These are phyloP conservation scores for Thermomyces lanuginosus DNA, from an alignment of 2,329 filamentous ascomycete species.

Conservation along the genomic window DNA sequence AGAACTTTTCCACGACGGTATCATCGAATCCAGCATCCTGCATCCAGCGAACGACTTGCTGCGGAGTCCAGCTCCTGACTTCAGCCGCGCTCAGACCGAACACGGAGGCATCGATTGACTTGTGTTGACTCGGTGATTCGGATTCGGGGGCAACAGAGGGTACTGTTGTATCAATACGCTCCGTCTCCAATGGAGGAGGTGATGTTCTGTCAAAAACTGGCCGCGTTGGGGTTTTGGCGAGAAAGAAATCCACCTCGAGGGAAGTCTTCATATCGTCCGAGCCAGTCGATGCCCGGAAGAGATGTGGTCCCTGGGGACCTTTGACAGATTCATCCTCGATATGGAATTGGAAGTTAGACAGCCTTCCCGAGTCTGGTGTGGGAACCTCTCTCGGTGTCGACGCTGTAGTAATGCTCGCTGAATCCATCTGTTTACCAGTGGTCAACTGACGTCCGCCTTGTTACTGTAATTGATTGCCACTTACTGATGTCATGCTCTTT, in stretches of 20 bases:
- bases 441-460: no score
- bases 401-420: conserved; percentile 67
- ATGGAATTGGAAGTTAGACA: conserved; percentile 45
- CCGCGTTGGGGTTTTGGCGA: conserved; percentile 8
- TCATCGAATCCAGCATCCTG: conserved; percentile 64
- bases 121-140: conserved; percentile 4
- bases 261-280: conserved; percentile 8
- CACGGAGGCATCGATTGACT: conserved; percentile 11
- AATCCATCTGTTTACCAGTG: conserved; percentile 52
- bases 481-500: conserved; percentile 9
- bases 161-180: conserved; percentile 10
- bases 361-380: conserved; percentile 55
- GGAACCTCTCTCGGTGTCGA: conserved; percentile 73
- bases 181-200: conserved; percentile 7
- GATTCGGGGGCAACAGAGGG: conserved; percentile 3
- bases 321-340: conserved; percentile 48
- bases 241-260: conserved; percentile 9
- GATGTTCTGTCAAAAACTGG: conserved; percentile 4
- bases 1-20: conserved; percentile 63
- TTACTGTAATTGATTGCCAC: no score
- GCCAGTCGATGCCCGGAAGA: conserved; percentile 50
- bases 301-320: conserved; percentile 70
- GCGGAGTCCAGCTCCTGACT: conserved; percentile 14
- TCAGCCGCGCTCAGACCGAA: conserved; percentile 12
- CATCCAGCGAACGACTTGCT: conserved; percentile 46